A percentile compares a stretch with the other conserved stretches of the same genome.
Evolutionary conservation across 1,284 basidiomycete species (phyloP).

Genomic region (Rhodotorula sp.): DNA sequence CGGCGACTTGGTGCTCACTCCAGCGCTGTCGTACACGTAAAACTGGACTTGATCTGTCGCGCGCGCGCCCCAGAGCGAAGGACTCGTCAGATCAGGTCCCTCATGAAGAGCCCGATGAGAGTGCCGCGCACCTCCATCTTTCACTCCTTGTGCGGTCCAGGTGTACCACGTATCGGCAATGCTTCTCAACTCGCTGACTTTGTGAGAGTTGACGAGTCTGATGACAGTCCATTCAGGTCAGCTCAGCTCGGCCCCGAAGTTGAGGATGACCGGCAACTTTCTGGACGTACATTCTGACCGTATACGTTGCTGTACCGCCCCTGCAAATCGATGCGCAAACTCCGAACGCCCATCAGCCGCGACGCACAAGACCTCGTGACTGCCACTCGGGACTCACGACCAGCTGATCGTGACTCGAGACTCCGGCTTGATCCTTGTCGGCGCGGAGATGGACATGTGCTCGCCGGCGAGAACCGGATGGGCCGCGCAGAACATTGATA

Average conservation of each 20-base stretch:
- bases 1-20: slow-evolving; percentile 2
- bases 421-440: not conserved
- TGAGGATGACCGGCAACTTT: no score
- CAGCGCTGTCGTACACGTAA: slow-evolving; percentile 18
- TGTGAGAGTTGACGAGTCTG: slow-evolving; percentile 13
- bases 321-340: not conserved
- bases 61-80: not conserved
- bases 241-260: no score
- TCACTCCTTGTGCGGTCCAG: slow-evolving; percentile 1
- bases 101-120: no score
- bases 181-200: not conserved
- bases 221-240: no score
- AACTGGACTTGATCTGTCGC: slow-evolving; percentile 17
- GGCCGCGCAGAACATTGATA: no score
- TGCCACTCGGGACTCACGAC: not conserved
- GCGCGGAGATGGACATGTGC: not conserved
- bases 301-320: slow-evolving; percentile 1
- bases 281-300: slow-evolving; percentile 1
- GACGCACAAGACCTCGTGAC: no score
- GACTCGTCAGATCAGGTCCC: not conserved
- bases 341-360: no score
- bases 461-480: not conserved
- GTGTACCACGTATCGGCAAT: not conserved
- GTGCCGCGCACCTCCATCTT: slow-evolving; percentile 5
- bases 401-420: not conserved